Percentiles rank a stretch among this genome's conserved stretches.
Conservation (phyloP, 345 rosid genomes). For the Salix udensis region DNA sequence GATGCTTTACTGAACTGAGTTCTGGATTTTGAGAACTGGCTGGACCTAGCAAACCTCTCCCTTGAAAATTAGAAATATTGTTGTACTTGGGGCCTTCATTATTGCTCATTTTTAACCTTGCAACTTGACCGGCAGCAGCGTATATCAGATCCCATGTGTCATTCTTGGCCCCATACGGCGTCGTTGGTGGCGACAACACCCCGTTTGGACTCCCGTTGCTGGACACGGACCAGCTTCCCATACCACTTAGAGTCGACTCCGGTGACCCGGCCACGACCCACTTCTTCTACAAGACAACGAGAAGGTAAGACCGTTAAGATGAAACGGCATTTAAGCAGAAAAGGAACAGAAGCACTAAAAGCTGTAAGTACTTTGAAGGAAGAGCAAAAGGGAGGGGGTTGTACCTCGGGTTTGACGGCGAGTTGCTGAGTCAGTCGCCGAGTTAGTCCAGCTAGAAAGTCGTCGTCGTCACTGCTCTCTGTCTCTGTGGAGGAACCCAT, state of each 20-base stretch:
- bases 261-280: constrained; percentile 22
- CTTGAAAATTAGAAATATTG: not conserved
- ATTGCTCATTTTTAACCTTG: constrained; percentile 18
- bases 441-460: constrained; percentile 20
- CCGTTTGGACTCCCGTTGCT: constrained; percentile 30
- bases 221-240: constrained; percentile 20
- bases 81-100: not conserved
- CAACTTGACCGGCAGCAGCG: constrained; percentile 25
- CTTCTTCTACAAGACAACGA: not conserved
- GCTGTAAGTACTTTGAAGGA: not conserved
- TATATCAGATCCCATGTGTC: constrained; percentile 25
- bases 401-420: constrained; percentile 14
- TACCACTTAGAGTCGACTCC: constrained; percentile 26
- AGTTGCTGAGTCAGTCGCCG: constrained; percentile 26
- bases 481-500: constrained; percentile 4
- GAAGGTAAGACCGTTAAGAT: not conserved
- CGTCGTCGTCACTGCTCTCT: constrained; percentile 19
- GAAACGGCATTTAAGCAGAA: not conserved
- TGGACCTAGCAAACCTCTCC: not conserved
- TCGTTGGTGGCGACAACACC: constrained; percentile 24
- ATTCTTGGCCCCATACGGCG: constrained; percentile 14
- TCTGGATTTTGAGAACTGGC: constrained; percentile 6
- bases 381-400: not conserved
- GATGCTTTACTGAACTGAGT: constrained; percentile 10
- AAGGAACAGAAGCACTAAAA: not conserved